These are phyloP conservation scores for Centrapalus pauciflorus DNA, from an alignment of 129 eudicot genomes.

Conservation along the genomic window DNA sequence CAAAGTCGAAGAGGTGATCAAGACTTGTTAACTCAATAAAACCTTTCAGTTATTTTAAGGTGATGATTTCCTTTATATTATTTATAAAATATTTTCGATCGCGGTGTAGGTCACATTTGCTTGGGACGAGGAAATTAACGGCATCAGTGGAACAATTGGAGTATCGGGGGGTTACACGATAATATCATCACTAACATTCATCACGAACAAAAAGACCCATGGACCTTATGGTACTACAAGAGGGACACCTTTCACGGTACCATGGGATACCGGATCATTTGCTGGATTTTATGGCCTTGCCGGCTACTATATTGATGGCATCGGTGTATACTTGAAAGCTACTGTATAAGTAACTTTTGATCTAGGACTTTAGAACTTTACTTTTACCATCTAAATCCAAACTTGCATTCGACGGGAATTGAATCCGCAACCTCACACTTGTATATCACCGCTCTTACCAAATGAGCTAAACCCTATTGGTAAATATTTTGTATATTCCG, in stretches of 20 bases:
- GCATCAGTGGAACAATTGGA: not conserved
- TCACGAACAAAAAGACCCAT: not conserved
- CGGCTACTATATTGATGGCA: not conserved
- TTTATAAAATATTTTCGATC: not conserved
- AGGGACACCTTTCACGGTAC: not conserved
- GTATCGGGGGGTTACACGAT: not conserved
- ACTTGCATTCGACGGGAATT: too few species aligned
- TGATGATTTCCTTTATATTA: not conserved
- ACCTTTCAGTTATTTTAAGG: not conserved
- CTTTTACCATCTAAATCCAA: too few species aligned
- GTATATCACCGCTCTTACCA: too few species aligned
- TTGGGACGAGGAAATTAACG: not conserved
- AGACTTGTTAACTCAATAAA: not conserved
- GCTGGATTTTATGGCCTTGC: conserved; percentile 8
- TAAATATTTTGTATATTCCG: too few species aligned
- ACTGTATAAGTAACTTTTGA: too few species aligned
- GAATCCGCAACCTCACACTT: too few species aligned
- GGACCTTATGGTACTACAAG: conserved; percentile 7
- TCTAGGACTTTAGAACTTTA: too few species aligned
- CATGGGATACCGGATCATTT: conserved; percentile 4
- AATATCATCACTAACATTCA: conserved; percentile 1
- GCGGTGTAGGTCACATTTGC: not conserved
- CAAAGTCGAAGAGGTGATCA: not conserved
- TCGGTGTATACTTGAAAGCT: conserved; percentile 8
- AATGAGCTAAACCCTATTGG: too few species aligned